These are phyloP conservation scores for Clavulina sp. DNA, from an alignment of 768 basidiomycete genomes.

Conservation along the genomic window DNA sequence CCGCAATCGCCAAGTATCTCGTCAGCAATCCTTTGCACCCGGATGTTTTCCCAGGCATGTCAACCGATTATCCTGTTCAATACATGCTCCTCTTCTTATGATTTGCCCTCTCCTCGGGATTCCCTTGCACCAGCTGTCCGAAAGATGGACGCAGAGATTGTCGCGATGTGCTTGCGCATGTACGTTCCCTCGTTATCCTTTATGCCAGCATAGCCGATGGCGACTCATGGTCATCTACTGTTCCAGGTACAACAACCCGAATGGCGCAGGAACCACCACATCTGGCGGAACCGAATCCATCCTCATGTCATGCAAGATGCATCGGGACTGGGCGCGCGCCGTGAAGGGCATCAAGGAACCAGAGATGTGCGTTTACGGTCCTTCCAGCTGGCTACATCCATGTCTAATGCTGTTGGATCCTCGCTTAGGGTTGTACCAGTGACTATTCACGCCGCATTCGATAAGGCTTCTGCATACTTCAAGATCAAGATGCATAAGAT, in stretches of 20 bases:
- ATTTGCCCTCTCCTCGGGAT: background rate
- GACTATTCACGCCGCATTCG: conserved; percentile 86
- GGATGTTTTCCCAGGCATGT: conserved; percentile 57
- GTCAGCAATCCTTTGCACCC: conserved; percentile 86
- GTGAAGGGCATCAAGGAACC: conserved; percentile 81
- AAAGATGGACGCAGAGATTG: conserved; percentile 95
- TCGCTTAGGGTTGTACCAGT: conserved; percentile 55
- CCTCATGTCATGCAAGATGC: conserved; percentile 85
- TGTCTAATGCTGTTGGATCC: background rate
- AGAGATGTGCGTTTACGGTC: conserved; percentile 51
- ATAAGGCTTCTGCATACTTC: conserved; percentile 81
- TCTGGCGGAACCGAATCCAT: conserved; percentile 94
- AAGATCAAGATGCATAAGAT: conserved; percentile 78
- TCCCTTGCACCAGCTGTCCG: conserved; percentile 34
- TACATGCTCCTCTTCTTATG: background rate
- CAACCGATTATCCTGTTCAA: background rate
- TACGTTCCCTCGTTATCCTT: conserved; percentile 11
- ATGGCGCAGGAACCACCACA: conserved; percentile 83
- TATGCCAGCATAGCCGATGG: background rate
- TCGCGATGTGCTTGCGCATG: conserved; percentile 69
- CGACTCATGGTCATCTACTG: conserved; percentile 6
- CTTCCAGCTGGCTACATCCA: background rate
- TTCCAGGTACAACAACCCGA: conserved; percentile 52
- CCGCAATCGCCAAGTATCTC: conserved; percentile 66
- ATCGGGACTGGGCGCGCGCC: conserved; percentile 77